Evolutionary conservation across 1,284 basidiomycete species (phyloP).

Genomic region (Apiotrichum veenhuisii): DNA sequence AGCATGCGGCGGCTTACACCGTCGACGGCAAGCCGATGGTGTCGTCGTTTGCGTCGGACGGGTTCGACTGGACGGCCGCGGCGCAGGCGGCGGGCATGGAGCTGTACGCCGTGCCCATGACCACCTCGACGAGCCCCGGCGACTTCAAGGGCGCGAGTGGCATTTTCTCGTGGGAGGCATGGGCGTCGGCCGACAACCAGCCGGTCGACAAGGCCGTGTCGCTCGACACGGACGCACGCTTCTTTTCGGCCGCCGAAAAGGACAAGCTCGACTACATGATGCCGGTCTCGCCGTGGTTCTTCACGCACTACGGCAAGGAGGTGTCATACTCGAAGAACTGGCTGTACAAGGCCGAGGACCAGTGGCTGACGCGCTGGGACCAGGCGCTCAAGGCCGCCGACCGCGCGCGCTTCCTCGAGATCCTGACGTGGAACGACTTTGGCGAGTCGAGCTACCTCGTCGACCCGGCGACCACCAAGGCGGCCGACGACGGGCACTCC

Average conservation of each 20-base stretch:
- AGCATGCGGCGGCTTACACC: conserved; percentile 29
- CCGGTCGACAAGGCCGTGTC: conserved; percentile 33
- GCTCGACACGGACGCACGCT: conserved; percentile 31
- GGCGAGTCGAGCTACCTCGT: conserved; percentile 47
- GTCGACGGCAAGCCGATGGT: conserved; percentile 45
- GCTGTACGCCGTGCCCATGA: conserved; percentile 42
- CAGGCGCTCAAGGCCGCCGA: conserved; percentile 38
- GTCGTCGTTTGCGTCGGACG: conserved; percentile 46
- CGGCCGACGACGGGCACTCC: conserved; percentile 44
- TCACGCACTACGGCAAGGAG: conserved; percentile 46
- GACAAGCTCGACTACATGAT: conserved; percentile 45
- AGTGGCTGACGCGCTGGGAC: conserved; percentile 49
- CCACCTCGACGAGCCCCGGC: conserved; percentile 4
- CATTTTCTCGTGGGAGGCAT: conserved; percentile 47
- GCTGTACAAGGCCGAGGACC: conserved; percentile 46
- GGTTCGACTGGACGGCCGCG: conserved; percentile 38
- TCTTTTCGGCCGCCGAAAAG: conserved; percentile 23
- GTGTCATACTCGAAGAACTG: conserved; percentile 48
- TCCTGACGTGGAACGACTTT: conserved; percentile 51
- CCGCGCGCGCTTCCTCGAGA: conserved; percentile 39
- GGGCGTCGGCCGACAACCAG: conserved; percentile 44
- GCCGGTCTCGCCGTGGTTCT: conserved; percentile 48
- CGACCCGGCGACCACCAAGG: conserved; percentile 34
- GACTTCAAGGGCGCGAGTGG: conserved; percentile 28
- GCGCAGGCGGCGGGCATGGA: conserved; percentile 25